Base-by-base conservation (phyloP, 352 stramenopile genomes). In the Pythium aristosporum region DNA sequence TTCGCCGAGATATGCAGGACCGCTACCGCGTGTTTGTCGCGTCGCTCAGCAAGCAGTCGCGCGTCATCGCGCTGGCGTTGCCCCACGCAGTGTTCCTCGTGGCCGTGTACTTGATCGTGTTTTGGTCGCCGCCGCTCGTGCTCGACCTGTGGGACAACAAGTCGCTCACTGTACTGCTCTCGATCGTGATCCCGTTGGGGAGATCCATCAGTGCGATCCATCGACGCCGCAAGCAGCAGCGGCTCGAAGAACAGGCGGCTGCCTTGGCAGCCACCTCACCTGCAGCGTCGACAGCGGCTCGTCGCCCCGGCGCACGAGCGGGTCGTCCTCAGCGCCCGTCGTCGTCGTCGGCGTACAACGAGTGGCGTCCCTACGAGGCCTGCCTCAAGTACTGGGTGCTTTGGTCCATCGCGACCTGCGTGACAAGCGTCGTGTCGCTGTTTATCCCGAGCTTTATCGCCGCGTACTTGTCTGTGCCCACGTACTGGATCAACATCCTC, bases 371-470 rank as follows among this genome's bases (percentile, higher is more conserved):
- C 16, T 89, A 86, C 57, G 86, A 94, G 60, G 77, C 77, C n/a
- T 91, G 77, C 30, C 69, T 94, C 42, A 90, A 92, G 76, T 92
- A 91, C 69, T 94, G 85, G 84, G 80, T 92, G 44, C 80, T 92
- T 37, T 95, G 83, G 85, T 88, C 84, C 1, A 61, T 92, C 39
- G 69, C 69, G 0, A 63, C 69, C 11, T 89, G 79, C 57, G 21
- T 69, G 3, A 50, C 74, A 20, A 81, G 78, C 21, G 72, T 95
- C 42, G 52, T 77, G 15, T 85, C 81, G 42, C 79, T 92, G 21
- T 87, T 92, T 54, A 59, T 91, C 16, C 87, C 87, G 30, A 59
- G 65, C 9, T 88, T 95, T 37, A 54, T 94, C 55, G 67, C 74
- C 1, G 62, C 74, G 12, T 87, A 78, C 49, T 68, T 91, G 21